phyloP scores from a whole-genome alignment of 192 early-diverging fungal genomes.

The Entomortierella beljakovae region DNA sequence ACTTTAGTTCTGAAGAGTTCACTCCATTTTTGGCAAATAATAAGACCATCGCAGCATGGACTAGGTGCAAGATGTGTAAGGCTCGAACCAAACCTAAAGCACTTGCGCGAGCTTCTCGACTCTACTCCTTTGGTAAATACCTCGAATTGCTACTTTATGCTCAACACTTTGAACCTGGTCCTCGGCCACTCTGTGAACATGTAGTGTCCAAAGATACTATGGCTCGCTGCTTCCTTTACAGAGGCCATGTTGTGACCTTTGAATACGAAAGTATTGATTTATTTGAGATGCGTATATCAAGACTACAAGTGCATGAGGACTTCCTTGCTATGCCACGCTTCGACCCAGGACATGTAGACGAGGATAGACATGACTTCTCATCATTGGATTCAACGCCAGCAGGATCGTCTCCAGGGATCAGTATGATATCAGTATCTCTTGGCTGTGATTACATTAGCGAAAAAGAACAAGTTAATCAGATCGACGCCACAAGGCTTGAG shows the following conservation, averaged over 20 bases:
- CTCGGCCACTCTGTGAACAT: conserved; percentile 67
- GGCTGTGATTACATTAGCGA: conserved; percentile 50
- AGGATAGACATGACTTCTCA: conserved; percentile 55
- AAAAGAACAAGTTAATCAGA: conserved; percentile 32
- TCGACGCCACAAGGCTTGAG: conserved; percentile 51
- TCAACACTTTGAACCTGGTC: conserved; percentile 58
- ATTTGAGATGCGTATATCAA: conserved; percentile 75
- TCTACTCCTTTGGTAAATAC: conserved; percentile 96
- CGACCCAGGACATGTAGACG: conserved; percentile 43
- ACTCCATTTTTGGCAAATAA: conserved; percentile 66
- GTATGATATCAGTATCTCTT: conserved; percentile 11
- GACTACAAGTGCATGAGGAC: conserved; percentile 61
- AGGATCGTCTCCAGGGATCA: background rate
- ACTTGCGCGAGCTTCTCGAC: conserved; percentile 80
- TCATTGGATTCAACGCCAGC: background rate
- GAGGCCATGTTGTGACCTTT: conserved; percentile 79
- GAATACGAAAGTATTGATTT: conserved; percentile 72
- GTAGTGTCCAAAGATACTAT: conserved; percentile 58
- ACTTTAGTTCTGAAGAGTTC: conserved; percentile 34
- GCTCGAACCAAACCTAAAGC: conserved; percentile 67
- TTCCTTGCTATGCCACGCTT: conserved; percentile 36
- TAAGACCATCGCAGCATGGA: conserved; percentile 84
- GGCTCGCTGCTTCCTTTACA: conserved; percentile 78
- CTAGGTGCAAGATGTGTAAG: conserved; percentile 78
- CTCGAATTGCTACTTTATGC: conserved; percentile 88